Evolutionary conservation across 2,329 filamentous ascomycete species (phyloP).

Genomic region (Monilinia vaccinii-corymbosi): DNA sequence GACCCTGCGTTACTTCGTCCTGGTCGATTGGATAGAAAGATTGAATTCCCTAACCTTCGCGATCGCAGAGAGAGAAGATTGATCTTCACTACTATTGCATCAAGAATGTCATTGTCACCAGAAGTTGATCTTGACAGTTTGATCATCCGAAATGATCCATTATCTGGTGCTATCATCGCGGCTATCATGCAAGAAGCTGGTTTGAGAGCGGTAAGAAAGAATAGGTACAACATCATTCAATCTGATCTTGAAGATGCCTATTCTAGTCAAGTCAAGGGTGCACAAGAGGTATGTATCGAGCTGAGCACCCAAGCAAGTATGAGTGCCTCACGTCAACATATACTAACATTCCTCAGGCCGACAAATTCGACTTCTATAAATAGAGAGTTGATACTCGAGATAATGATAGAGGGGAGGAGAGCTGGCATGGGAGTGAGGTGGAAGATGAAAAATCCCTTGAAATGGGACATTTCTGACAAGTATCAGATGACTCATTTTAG

Average conservation of each 20-base stretch:
- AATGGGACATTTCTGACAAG: constrained; percentile 1
- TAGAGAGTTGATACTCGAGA: constrained; percentile 32
- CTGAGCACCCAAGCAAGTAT: constrained; percentile 22
- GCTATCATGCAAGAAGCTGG: constrained; percentile 99
- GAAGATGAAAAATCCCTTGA: neutral
- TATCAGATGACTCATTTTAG: neutral
- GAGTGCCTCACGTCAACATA: neutral
- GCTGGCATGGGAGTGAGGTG: neutral
- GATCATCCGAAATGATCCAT: constrained; percentile 91
- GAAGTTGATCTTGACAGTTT: constrained; percentile 94
- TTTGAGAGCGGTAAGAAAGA: constrained; percentile 88
- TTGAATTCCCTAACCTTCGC: constrained; percentile 92
- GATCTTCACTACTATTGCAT: constrained; percentile 94
- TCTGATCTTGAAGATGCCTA: constrained; percentile 94
- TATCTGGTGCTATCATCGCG: constrained; percentile 91
- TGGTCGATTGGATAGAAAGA: constrained; percentile 93
- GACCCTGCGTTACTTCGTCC: constrained; percentile 91
- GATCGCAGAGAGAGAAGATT: constrained; percentile 90
- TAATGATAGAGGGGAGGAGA: neutral
- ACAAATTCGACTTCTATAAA: constrained; percentile 90
- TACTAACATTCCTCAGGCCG: constrained; percentile 37
- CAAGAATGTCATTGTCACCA: constrained; percentile 93
- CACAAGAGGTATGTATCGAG: constrained; percentile 51
- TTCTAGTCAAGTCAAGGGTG: constrained; percentile 88
- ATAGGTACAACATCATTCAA: constrained; percentile 99